Evolutionary conservation across 306 rosid genomes (phyloP).

Genomic region (Casuarina equisetifolia): DNA sequence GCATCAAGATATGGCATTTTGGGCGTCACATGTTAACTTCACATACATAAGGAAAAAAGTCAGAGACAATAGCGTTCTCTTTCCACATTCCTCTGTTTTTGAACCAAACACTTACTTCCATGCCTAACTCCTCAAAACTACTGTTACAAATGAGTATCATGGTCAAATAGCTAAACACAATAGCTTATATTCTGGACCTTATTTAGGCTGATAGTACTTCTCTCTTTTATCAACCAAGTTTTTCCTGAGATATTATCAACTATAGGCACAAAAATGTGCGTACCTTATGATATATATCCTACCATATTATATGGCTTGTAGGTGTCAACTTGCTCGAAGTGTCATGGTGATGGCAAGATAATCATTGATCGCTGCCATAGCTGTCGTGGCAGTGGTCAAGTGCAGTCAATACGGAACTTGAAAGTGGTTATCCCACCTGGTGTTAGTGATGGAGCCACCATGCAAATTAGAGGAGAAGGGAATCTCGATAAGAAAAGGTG

Average conservation of each 20-base stretch:
- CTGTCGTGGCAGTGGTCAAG: conserved; percentile 71
- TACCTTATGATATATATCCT: background rate
- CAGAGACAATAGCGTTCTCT: background rate
- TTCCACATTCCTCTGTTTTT: background rate
- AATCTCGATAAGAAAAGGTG: conserved; percentile 72
- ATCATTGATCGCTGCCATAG: conserved; percentile 63
- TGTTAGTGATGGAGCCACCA: conserved; percentile 73
- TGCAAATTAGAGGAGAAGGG: conserved; percentile 76
- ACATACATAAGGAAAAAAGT: background rate
- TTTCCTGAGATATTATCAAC: background rate
- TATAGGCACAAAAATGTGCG: no score
- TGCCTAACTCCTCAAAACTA: background rate
- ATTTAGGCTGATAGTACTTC: background rate
- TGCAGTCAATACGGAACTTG: conserved; percentile 52
- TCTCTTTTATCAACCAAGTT: background rate
- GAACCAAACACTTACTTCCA: background rate
- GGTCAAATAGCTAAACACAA: background rate
- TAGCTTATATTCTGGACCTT: background rate
- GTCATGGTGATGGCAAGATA: conserved; percentile 77
- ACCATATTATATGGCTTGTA: conserved; percentile 29
- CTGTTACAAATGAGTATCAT: background rate
- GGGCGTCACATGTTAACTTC: background rate
- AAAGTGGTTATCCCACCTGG: conserved; percentile 75
- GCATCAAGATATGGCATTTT: background rate
- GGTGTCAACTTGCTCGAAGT: conserved; percentile 87